phyloP scores from a whole-genome alignment of 257 asterid species.

The Nicotiana paniculata region DNA sequence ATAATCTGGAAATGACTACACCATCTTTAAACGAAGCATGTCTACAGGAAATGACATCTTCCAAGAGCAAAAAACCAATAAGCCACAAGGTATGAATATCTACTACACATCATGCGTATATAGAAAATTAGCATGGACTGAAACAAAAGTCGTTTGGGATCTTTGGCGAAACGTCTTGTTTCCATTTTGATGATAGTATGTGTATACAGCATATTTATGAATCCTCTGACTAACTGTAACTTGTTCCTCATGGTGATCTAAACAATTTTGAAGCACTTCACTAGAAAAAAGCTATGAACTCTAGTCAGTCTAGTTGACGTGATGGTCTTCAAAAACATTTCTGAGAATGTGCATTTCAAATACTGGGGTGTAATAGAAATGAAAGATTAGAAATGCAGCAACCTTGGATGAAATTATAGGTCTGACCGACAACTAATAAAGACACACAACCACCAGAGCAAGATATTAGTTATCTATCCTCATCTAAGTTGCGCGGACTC shows the following conservation, averaged over 20 bases:
- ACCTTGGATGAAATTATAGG: not conserved
- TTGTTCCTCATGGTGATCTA: not conserved
- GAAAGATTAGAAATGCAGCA: not conserved
- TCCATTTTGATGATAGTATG: not conserved
- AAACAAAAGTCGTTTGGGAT: not conserved
- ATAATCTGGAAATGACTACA: not conserved
- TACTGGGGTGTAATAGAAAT: not conserved
- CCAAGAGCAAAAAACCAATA: not conserved
- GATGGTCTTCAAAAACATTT: not conserved
- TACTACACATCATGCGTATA: not conserved
- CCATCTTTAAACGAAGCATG: not conserved
- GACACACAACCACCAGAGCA: not conserved
- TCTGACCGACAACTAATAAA: not conserved
- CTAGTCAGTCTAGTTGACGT: not conserved
- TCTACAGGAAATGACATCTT: not conserved
- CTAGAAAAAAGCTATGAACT: not conserved
- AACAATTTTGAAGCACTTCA: not conserved
- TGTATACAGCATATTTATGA: not conserved
- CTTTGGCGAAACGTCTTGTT: not conserved
- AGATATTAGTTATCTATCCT: not conserved
- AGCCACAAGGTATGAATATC: not conserved
- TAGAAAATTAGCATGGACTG: not conserved
- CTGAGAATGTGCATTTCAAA: not conserved
- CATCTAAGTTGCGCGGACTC: no score
- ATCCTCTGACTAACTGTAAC: not conserved